Base-by-base conservation (phyloP, 345 rosid species). In the Dipteronia sinensis region DNA sequence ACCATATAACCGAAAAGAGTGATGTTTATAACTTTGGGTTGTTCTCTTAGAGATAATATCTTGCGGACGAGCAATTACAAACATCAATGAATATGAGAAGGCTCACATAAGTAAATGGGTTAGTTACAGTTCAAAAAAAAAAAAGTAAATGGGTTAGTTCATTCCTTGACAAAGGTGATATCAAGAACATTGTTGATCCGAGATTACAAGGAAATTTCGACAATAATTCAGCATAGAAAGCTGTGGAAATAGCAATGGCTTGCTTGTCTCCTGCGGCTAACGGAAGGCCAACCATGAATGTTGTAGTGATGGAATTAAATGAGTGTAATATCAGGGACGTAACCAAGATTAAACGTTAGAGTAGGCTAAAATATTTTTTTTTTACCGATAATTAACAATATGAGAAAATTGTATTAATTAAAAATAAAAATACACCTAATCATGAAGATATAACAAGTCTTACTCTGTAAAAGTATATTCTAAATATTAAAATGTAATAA, bases 31-130 rank as follows among this genome's bases (percentile, higher is more conserved):
- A 3, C 7, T 38, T 82, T 4, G 80, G 85, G 4, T 85, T 11
- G 56, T 72, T 19, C 77, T 84, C 5, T 25, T 84, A 5, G 72
- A 76, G 78, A 55, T 79, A 4, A 79, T 84, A n/a, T 76, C 87
- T 11, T 53, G 82, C 12, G 53, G 8, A 44, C 59, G 78, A 3
- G 79, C 44, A n/a, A 63, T 80, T 20, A 25, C 64, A 0, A 69
- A 11, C 53, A 76, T 22, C 15, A 3, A 2, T 0, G 65, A 69
- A 2, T 10, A 7, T 40, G 56, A 73, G 20, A 72, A 12, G 22
- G 47, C 23, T 70, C 77, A 40, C 40, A 13, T 76, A 2, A 77
- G 67, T 17, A 62, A 77, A 7, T 80, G 82, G 77, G 80, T 72
- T 0, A 53, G 16, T 10, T 25, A n/a, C n/a, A n/a, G n/a, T n/a